Conservation (phyloP, 2,329 filamentous ascomycete species). For the Penicillium sp. region DNA sequence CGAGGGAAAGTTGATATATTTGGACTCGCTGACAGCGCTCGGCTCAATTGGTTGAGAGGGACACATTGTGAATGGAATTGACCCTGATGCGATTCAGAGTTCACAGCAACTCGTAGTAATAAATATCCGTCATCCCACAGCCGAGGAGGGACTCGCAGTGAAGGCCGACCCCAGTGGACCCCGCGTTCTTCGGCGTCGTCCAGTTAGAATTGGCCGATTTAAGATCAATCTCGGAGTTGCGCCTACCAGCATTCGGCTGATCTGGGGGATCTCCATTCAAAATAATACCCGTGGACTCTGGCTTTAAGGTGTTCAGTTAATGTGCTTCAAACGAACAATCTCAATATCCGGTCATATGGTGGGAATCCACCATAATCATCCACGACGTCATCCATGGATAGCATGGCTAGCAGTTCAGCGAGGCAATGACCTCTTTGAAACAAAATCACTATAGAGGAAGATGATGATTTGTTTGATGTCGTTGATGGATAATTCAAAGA, state of each 20-base stretch:
- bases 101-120: not conserved
- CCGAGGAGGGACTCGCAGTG: not conserved
- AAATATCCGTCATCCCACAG: not conserved
- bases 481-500: not conserved
- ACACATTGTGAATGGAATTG: constrained; percentile 22
- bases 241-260: not conserved
- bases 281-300: too few relatives aligned
- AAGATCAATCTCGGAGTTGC: constrained; percentile 12
- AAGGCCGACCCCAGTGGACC: constrained; percentile 13
- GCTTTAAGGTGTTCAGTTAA: not conserved
- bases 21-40: constrained; percentile 45
- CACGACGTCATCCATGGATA: too few relatives aligned
- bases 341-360: not conserved
- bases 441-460: too few relatives aligned
- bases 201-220: constrained; percentile 6
- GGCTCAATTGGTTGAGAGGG: constrained; percentile 21
- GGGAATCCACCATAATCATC: too few relatives aligned
- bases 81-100: not conserved
- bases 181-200: constrained; percentile 4
- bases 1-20: constrained; percentile 61
- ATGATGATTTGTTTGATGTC: not conserved
- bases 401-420: too few relatives aligned
- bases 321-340: not conserved
- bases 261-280: not conserved
- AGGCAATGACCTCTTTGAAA: too few relatives aligned